Conservation (phyloP, 495 filamentous ascomycete species). For the Tuber indicum region DNA sequence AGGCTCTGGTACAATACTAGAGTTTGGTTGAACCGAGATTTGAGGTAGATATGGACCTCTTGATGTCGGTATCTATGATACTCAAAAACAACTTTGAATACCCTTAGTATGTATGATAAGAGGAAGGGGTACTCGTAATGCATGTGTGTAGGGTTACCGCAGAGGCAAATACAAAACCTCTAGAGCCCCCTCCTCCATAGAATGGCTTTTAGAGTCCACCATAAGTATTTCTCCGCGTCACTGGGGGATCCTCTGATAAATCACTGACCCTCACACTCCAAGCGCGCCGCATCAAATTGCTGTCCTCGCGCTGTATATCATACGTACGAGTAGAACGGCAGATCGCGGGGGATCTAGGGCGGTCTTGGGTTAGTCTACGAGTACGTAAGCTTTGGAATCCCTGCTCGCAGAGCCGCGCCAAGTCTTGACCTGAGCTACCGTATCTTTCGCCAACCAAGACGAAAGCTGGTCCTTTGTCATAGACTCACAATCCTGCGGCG, state of each 20-base stretch:
- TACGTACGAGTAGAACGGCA: too few relatives aligned
- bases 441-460: background rate
- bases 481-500: background rate
- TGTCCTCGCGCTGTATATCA: background rate
- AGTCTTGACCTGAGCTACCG: background rate
- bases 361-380: background rate
- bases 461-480: background rate
- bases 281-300: background rate
- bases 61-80: too few relatives aligned
- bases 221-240: background rate
- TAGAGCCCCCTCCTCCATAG: background rate
- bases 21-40: too few relatives aligned
- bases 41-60: too few relatives aligned
- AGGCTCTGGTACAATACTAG: too few relatives aligned
- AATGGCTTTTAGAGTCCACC: background rate
- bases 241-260: background rate
- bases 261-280: background rate
- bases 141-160: background rate
- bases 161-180: background rate
- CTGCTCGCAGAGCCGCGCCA: background rate
- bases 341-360: background rate
- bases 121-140: background rate
- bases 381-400: too few relatives aligned
- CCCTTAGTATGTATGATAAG: too few relatives aligned
- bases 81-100: too few relatives aligned